Percentiles rank a stretch among this genome's conserved stretches.
Conservation (phyloP, 805 yeast species). For the Yarrowia sp. region DNA sequence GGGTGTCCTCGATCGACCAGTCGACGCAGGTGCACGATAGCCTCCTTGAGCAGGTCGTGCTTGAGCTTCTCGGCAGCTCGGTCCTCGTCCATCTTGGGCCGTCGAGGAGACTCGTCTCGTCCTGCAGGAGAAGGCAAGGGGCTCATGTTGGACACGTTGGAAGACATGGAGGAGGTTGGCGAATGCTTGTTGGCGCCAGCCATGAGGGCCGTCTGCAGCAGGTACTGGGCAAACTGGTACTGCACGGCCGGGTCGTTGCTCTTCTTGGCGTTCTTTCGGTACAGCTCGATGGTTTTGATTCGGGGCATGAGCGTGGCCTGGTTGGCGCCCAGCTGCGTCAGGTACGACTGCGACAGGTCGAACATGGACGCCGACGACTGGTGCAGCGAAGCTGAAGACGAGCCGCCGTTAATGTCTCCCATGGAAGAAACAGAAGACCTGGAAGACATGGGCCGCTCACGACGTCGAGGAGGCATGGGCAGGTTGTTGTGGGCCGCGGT, state of each 20-base stretch:
- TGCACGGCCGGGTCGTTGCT: conserved; percentile 82
- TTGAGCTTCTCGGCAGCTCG: conserved; percentile 40
- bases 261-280: conserved; percentile 79
- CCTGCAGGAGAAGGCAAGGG: conserved; percentile 14
- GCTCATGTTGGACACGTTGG: conserved; percentile 5
- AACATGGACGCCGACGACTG: conserved; percentile 33
- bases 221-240: conserved; percentile 87
- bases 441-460: conserved; percentile 22
- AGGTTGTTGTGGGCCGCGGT: conserved; percentile 26
- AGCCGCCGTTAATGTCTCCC: conserved; percentile 21
- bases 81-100: conserved; percentile 3
- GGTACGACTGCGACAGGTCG: conserved; percentile 35
- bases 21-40: conserved; percentile 63
- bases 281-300: conserved; percentile 80
- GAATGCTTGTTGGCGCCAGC: conserved; percentile 32
- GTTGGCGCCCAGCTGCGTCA: conserved; percentile 34
- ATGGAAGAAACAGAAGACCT: conserved; percentile 29
- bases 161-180: conserved; percentile 2
- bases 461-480: conserved; percentile 27
- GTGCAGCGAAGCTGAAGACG: background rate
- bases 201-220: conserved; percentile 74
- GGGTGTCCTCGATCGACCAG: conserved; percentile 76
- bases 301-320: conserved; percentile 56
- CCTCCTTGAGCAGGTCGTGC: conserved; percentile 69
- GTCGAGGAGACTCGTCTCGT: conserved; percentile 10